phyloP scores from a whole-genome alignment of 2,329 filamentous ascomycete species.

The Venturia effusa region DNA sequence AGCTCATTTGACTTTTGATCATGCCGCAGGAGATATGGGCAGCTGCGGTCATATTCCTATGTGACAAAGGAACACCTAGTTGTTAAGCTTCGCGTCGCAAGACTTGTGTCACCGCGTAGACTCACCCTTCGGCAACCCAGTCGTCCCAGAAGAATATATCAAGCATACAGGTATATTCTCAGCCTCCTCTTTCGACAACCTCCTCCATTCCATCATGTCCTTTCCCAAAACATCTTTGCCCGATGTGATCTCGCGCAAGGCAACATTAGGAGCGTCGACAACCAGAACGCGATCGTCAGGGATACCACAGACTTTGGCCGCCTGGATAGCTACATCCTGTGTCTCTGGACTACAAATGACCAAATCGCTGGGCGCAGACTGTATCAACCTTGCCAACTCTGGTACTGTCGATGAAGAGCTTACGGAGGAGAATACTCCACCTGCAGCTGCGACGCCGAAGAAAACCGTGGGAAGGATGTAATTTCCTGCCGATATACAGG shows the following conservation, averaged over 20 bases:
- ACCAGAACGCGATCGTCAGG: constrained; percentile 38
- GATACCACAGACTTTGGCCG: constrained; percentile 40
- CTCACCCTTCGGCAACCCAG: constrained; percentile 34
- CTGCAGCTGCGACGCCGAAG: constrained; percentile 47
- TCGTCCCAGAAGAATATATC: constrained; percentile 38
- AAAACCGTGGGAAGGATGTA: constrained; percentile 43
- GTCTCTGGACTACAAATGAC: constrained; percentile 39
- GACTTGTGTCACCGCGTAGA: neutral
- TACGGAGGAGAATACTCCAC: constrained; percentile 48
- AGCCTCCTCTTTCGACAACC: constrained; percentile 38
- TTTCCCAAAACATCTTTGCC: constrained; percentile 25
- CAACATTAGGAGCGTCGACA: constrained; percentile 34
- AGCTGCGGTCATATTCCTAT: constrained; percentile 34
- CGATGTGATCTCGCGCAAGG: constrained; percentile 22
- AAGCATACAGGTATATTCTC: constrained; percentile 34
- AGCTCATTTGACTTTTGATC: constrained; percentile 22
- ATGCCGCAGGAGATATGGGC: constrained; percentile 23
- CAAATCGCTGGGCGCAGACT: constrained; percentile 30
- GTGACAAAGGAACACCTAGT: constrained; percentile 30
- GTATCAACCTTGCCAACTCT: constrained; percentile 41
- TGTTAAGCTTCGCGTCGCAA: neutral
- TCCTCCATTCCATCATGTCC: constrained; percentile 39
- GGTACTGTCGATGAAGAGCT: constrained; percentile 38
- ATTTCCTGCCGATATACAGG: constrained; percentile 46
- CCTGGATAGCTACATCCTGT: constrained; percentile 34